Evolutionary conservation across 371 early-diverging fungal species (phyloP).

Genomic region (Mucor mucedo): DNA sequence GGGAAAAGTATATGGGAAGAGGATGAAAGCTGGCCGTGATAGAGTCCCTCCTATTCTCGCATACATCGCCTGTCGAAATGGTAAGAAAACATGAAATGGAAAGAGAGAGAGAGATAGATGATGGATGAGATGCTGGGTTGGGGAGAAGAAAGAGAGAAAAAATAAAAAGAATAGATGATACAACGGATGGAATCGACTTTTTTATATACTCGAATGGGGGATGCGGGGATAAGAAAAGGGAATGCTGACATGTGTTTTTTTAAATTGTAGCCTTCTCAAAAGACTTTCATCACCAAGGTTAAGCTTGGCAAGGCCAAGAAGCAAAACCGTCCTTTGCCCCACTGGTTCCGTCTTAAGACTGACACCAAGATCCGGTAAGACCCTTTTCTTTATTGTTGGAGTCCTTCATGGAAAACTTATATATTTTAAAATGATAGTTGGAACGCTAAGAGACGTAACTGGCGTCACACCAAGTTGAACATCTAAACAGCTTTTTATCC

Average conservation of each 20-base stretch:
- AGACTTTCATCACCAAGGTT: slow-evolving; percentile 97
- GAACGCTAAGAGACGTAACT: slow-evolving; percentile 99
- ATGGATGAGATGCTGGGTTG: background rate
- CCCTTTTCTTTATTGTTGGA: background rate
- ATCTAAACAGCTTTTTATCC: slow-evolving; percentile 62
- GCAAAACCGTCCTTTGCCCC: slow-evolving; percentile 98
- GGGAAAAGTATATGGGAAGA: slow-evolving; percentile 12
- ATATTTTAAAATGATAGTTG: slow-evolving; percentile 59
- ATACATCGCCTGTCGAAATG: slow-evolving; percentile 20
- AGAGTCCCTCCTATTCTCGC: slow-evolving; percentile 19
- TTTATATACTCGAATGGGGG: too few species aligned
- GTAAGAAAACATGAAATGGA: background rate
- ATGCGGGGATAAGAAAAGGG: too few species aligned
- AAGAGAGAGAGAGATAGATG: slow-evolving; percentile 1
- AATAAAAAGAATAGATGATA: background rate
- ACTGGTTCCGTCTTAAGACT: slow-evolving; percentile 96
- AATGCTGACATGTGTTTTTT: background rate
- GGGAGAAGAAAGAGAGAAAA: background rate
- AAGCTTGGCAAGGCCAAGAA: slow-evolving; percentile 97
- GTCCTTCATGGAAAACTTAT: background rate
- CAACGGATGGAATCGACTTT: too few species aligned
- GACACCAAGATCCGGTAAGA: slow-evolving; percentile 91
- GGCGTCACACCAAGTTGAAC: slow-evolving; percentile 98
- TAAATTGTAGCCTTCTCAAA: slow-evolving; percentile 82
- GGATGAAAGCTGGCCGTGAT: slow-evolving; percentile 3